Percentiles rank a stretch among this genome's conserved stretches.
Conservation (phyloP, 2,329 filamentous ascomycete genomes). For the Aspergillus sp. region DNA sequence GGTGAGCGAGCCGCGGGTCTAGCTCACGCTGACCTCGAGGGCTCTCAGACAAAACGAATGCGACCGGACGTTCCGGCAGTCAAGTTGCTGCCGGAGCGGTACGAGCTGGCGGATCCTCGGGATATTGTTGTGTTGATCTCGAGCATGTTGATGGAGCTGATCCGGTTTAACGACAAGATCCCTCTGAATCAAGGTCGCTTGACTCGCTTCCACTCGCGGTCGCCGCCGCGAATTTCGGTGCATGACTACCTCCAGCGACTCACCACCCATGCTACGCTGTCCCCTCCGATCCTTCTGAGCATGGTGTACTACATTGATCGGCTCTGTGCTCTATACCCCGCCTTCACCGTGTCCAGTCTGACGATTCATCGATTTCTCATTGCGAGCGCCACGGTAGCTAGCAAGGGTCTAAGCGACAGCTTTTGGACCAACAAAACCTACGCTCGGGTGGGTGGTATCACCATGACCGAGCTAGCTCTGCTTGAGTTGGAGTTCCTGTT, state of each 20-base stretch:
- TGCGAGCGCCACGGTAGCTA: slow-evolving; percentile 89
- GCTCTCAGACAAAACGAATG: slow-evolving; percentile 49
- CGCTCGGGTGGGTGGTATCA: slow-evolving; percentile 88
- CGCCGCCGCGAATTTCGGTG: slow-evolving; percentile 89
- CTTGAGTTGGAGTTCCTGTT: slow-evolving; percentile 93
- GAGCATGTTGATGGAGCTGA: slow-evolving; percentile 93
- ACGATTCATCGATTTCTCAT: slow-evolving; percentile 98
- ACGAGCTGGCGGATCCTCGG: slow-evolving; percentile 78
- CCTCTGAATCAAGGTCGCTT: slow-evolving; percentile 82
- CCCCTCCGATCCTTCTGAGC: slow-evolving; percentile 88
- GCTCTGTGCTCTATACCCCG: slow-evolving; percentile 85
- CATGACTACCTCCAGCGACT: slow-evolving; percentile 89
- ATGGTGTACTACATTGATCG: slow-evolving; percentile 99
- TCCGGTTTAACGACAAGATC: slow-evolving; percentile 86
- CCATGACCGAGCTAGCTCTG: slow-evolving; percentile 82
- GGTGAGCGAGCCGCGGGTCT: slow-evolving; percentile 24
- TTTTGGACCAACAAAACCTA: slow-evolving; percentile 99
- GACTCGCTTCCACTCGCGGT: slow-evolving; percentile 91
- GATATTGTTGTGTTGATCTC: slow-evolving; percentile 89
- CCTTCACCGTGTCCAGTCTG: slow-evolving; percentile 93
- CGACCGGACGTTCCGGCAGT: slow-evolving; percentile 48
- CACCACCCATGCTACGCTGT: slow-evolving; percentile 89
- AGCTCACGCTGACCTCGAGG: slow-evolving; percentile 29
- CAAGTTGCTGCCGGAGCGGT: slow-evolving; percentile 65
- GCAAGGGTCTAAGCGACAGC: slow-evolving; percentile 91